Base-by-base conservation (phyloP, 164 flowering plant genomes). In the Vitis rupestris region DNA sequence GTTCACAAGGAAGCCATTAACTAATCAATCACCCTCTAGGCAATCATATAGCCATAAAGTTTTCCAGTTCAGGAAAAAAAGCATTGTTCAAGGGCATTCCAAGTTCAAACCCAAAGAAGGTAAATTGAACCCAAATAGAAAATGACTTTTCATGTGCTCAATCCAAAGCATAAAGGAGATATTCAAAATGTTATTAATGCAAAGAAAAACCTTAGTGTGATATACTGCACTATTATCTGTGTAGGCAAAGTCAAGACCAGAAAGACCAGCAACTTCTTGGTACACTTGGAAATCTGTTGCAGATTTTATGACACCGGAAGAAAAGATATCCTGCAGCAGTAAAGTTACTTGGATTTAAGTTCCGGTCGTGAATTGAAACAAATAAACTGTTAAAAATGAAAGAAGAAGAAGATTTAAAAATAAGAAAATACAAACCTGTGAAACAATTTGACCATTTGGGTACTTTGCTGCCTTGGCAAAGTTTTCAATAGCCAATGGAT, bases 401-500 rank as follows among this genome's bases (percentile, higher is more conserved):
- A 49, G 3, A 13, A 30, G 37, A 12, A 11, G 6, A 54, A 4
- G 16, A 2, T 23, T 53, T 23, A 62, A 53, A 16, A 58, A 3
- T 9, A 48, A 37, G 7, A 61, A 59, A 52, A 50, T 48, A 77
- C 82, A 71, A 65, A 90, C 99, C 97, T 95, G 91, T 50, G 88
- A 85, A 65, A 85, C 66, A 50, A 93, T 79, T 70, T 87, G 90
- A 23, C 83, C 98, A 76, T 37, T 37, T 3, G 44, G 44, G 44
- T 37, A 23, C 83, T 98, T 75, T 9, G 97, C 98, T 16, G 75
- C 96, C 71, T 66, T 50, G 47, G 98, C 97, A 79, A 83, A 95
- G 76, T 79, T 88, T 73, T 93, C 97, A 64, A 95, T 79, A 62
- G 98, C 96, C 92, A 82, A 91, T 56, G 98, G 93, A 84, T 88